Base-by-base conservation (phyloP, 1,284 basidiomycete species). In the Ustilago lituana region DNA sequence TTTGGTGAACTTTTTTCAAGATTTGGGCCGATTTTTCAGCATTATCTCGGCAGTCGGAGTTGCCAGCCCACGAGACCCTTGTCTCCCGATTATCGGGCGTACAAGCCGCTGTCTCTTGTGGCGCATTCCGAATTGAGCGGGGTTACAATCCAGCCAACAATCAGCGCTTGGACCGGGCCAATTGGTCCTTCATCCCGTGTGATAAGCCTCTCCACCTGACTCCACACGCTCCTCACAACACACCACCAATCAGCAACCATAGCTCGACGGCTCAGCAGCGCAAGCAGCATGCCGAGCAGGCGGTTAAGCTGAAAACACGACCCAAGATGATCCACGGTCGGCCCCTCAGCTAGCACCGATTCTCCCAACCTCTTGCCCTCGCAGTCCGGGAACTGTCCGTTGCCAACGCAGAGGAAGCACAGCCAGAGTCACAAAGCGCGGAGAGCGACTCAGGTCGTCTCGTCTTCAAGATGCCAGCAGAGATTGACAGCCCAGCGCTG, bases 51-150 rank as follows among this genome's bases (percentile, higher is more conserved):
- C 47, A 58, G 31, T 65, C 62, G 62, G 62, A 17, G 6, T 15
- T 15, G 1, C 9, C 17, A 7, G 23, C 11, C 15, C 8, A 20
- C 12, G 3, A 32, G 29, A 26, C 37, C 29, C 31, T 39, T 5
- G 12, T 12, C 9, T 31, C 61, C 54, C 61, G 55, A 65, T 64
- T 11, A 59, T 64, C 55, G 62, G 55, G 61, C 27, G 5, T 15
- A 23, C 20, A 5, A 4, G 5, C 27, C 27, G 27, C n/a, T 15
- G 20, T 29, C 10, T 26, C 15, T 37, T 12, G 32, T 29, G 39
- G 22, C 44, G 39, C 38, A 44, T 27, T 38, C 17, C 33, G 15
- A 26, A 29, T 19, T 35, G 38, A 55, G 59, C 51, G 47, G 41
- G 51, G 36, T 45, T 45, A 19, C 29, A 37, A 27, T n/a, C 15